phyloP scores from a whole-genome alignment of 2,329 filamentous ascomycete genomes.

The Fusarium sterilihyphosum region DNA sequence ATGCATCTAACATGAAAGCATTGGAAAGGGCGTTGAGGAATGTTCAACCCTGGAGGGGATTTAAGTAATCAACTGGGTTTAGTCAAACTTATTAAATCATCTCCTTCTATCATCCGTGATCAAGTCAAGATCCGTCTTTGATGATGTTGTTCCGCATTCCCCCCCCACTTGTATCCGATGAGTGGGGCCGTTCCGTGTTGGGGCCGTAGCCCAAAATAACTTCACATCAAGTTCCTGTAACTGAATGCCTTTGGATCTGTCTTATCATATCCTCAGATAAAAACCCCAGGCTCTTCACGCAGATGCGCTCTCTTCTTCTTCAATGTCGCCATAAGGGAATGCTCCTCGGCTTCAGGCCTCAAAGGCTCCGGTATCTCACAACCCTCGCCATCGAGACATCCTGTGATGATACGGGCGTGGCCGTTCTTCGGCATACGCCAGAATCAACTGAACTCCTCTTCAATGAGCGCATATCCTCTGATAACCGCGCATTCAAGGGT shows the following conservation, averaged over 20 bases:
- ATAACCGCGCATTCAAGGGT: constrained; percentile 78
- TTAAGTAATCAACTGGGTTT: background rate
- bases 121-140: background rate
- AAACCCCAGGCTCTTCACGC: background rate
- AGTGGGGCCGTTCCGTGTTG: constrained; percentile 11
- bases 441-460: constrained; percentile 71
- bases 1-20: constrained; percentile 28
- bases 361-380: constrained; percentile 51
- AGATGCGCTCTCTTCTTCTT: constrained; percentile 27
- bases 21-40: constrained; percentile 22
- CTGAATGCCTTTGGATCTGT: background rate
- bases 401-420: constrained; percentile 93
- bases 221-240: background rate
- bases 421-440: constrained; percentile 73
- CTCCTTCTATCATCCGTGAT: background rate
- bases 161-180: background rate
- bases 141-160: background rate
- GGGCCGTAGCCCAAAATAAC: background rate
- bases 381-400: constrained; percentile 84
- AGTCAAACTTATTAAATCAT: background rate
- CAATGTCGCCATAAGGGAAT: constrained; percentile 3
- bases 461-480: constrained; percentile 82
- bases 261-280: background rate
- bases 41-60: background rate
- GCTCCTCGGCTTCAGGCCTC: background rate